These are phyloP conservation scores for Fraxinus quadrangulata DNA, from an alignment of 257 asterid genomes.

Conservation along the genomic window DNA sequence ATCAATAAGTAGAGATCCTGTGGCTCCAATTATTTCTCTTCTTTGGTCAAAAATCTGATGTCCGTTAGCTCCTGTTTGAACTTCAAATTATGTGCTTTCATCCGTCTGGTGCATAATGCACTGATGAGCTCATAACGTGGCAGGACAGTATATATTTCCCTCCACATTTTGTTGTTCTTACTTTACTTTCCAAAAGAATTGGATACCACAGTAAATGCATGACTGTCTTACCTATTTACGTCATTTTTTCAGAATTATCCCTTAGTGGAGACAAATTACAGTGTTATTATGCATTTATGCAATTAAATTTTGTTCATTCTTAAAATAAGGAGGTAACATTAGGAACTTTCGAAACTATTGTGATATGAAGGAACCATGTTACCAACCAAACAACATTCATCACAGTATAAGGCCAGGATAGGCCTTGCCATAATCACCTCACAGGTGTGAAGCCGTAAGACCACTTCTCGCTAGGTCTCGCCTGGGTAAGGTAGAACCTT, in stretches of 20 bases:
- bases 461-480: too few relatives aligned
- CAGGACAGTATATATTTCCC: background rate
- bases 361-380: background rate
- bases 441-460: too few relatives aligned
- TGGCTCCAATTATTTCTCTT: background rate
- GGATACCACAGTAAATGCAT: background rate
- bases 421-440: too few relatives aligned
- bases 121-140: background rate
- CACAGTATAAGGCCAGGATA: too few relatives aligned
- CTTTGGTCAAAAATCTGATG: background rate
- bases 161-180: background rate
- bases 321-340: background rate
- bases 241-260: background rate
- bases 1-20: background rate
- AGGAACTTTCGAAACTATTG: background rate
- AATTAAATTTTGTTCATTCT: background rate
- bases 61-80: background rate
- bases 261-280: background rate
- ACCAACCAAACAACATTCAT: too few relatives aligned
- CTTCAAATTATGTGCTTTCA: background rate
- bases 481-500: too few relatives aligned
- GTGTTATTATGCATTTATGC: background rate
- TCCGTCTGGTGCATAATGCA: background rate
- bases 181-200: background rate
- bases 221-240: background rate